phyloP scores from a whole-genome alignment of 495 filamentous ascomycete species.

The Penicillium herquei region DNA sequence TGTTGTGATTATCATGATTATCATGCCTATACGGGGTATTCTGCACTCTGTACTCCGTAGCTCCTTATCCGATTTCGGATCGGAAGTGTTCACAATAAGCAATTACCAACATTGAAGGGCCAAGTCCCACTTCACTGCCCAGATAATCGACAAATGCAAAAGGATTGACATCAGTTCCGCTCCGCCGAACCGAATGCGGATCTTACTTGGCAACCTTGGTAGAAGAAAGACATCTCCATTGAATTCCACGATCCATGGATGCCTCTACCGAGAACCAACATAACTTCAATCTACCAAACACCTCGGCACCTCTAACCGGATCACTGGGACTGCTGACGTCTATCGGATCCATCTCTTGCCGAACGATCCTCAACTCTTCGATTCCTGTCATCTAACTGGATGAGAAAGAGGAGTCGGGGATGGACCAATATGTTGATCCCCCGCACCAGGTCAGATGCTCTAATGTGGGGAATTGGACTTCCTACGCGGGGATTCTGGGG shows the following conservation, averaged over 20 bases:
- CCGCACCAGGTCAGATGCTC: constrained; percentile 1
- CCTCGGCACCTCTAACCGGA: not conserved
- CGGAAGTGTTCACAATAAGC: no score
- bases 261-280: no score
- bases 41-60: no score
- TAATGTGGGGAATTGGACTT: not conserved
- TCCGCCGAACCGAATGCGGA: constrained; percentile 14
- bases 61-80: no score
- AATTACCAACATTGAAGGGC: no score
- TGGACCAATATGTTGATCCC: not conserved
- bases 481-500: no score
- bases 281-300: not conserved
- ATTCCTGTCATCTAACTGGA: not conserved
- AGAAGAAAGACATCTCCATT: no score
- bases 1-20: no score
- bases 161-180: constrained; percentile 6
- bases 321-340: not conserved
- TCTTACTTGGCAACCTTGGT: not conserved
- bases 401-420: not conserved
- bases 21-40: no score
- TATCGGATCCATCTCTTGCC: not conserved
- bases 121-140: not conserved
- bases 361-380: not conserved
- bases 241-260: no score
- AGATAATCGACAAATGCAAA: not conserved